Evolutionary conservation across 179 eudicot genomes (phyloP).

Genomic region (Heliamphora pulchella): DNA sequence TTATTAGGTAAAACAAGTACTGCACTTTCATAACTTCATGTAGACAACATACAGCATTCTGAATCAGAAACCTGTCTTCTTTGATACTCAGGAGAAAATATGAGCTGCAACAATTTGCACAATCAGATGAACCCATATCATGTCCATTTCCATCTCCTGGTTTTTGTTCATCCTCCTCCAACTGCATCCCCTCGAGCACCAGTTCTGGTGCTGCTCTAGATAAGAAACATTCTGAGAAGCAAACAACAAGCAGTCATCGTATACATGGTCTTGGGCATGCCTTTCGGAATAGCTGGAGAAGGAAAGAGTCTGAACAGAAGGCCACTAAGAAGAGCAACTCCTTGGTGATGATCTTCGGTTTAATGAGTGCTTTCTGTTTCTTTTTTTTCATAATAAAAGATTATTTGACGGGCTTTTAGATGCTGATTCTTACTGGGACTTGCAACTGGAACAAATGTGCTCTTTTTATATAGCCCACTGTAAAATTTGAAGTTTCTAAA

Average conservation of each 20-base stretch:
- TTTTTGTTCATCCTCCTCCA: constrained; percentile 32
- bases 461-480: background rate
- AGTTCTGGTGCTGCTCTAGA: constrained; percentile 29
- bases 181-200: constrained; percentile 29
- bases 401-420: background rate
- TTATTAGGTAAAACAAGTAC: constrained; percentile 50
- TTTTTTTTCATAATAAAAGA: background rate
- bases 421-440: background rate
- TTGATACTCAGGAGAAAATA: constrained; percentile 72
- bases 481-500: background rate
- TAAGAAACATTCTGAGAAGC: constrained; percentile 58
- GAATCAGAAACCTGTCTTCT: constrained; percentile 9
- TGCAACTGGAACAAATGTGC: background rate
- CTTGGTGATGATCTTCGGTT: constrained; percentile 39
- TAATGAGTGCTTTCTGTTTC: background rate
- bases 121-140: constrained; percentile 30
- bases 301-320: constrained; percentile 49
- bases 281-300: constrained; percentile 76
- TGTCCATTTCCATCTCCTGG: constrained; percentile 49
- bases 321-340: constrained; percentile 41
- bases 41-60: constrained; percentile 5
- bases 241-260: constrained; percentile 39
- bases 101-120: constrained; percentile 60
- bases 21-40: background rate
- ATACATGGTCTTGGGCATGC: constrained; percentile 60